Base-by-base conservation (phyloP, 2,329 filamentous ascomycete species). In the Fusarium sambucinum region DNA sequence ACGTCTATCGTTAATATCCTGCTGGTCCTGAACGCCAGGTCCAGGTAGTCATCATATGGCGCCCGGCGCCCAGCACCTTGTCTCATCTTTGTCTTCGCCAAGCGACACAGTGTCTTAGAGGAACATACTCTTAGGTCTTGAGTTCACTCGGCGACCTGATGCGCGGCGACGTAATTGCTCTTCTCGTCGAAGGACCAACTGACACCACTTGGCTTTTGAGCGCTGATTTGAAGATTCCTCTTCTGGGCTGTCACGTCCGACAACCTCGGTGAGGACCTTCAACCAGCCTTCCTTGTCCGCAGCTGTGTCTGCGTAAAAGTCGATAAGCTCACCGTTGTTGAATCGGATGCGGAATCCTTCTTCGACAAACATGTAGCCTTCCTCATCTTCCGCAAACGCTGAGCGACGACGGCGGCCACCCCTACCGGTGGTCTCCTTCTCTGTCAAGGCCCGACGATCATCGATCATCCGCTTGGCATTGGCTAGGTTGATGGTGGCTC, bases 311-410 rank as follows among this genome's bases (percentile, higher is more conserved):
- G 95, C 96, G 77, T 99, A 98, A 78, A 98, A 98, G 83, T 98
- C 95, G 77, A 99, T 99, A 68, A 97, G 90, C 81, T 99, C 96
- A 65, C 96, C 96, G 75, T 99, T 99, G 77, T 93, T 96, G 81
- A 99, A 99, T 59, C 95, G 93, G 77, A 99, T 97, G 40, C 96
- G 93, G 90, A 99, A 99, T 4, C 96, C 96, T 78, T 99, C 96
- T 79, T 99, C 96, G 54, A 99, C 95, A 78, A 99, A 99, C 92
- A 97, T 97, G 84, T 99, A 99, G 41, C 96, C 96, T 77, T 99
- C 96, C 80, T 99, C 96, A 70, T 99, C 96, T 79, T 98, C 96
- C 2, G 95, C 94, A 78, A 99, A 99, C 13, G 93, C 96, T 33
- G 94, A 97, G 78, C 96, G 94, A 57, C 96, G 91, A 42, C 96